Evolutionary conservation across 1,139 yeast genomes (phyloP), one percentile per base, ranked within the genome.

Genomic region (Zhuliangozyma parablackwelliae): DNA sequence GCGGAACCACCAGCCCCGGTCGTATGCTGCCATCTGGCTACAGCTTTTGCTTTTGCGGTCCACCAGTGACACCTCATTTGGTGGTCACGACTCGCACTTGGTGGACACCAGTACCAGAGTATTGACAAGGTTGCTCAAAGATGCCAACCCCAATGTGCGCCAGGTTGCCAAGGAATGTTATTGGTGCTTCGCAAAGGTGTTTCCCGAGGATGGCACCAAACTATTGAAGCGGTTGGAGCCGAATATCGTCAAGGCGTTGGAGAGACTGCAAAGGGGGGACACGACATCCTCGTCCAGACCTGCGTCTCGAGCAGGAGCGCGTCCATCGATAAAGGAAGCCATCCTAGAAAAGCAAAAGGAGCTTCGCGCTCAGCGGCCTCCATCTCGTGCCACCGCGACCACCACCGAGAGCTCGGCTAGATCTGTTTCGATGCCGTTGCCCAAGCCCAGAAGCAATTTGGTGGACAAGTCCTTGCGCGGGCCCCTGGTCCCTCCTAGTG

Each of bases 131-230:
- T 80, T 94, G 26, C 63, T 92, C 2, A 60, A 77, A 1, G 97
- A 92, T 58, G 87, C 96, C 0, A 84, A 85, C 42, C 89, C 94
- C 0, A 66, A 72, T 0, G 97, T 87, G 0, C 72, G 97, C 43
- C 95, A 80, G 49, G 68, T 78, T 0, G 86, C 85, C 62, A 75
- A 96, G 52, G 66, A 68, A 8, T 72, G 89, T 0, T 90, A 75
- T 51, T 89, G 96, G 96, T 67, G 76, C 16, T 75, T 78, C 43
- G 70, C 72, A 47, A 67, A 68, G 7, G 50, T 58, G 28, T 63
- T 61, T 69, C 56, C 85, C 61, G 43, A 63, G 1, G 75, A 74
- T 28, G 73, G 79, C 0, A 75, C 71, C 36, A 70, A 66, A 39
- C 72, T 88, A 1, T 57, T 85, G 8, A 77, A 78, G 29, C 56